Conservation (phyloP, 192 early-diverging fungal genomes). For the Funneliformis geosporum region DNA sequence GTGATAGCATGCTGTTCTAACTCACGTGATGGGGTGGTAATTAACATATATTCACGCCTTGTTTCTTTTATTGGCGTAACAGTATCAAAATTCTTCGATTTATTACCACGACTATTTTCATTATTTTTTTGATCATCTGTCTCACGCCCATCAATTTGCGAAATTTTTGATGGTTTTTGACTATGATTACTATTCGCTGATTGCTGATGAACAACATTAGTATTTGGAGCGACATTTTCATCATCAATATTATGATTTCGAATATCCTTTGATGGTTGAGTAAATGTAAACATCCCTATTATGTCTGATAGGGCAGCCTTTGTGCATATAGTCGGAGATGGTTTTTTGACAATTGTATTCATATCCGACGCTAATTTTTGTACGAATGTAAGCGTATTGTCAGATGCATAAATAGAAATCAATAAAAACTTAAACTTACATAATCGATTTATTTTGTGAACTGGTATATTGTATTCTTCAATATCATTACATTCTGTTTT, state of each 20-base stretch:
- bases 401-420: not conserved
- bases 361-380: not conserved
- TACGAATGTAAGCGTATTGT: not conserved
- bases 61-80: constrained; percentile 22
- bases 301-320: constrained; percentile 26
- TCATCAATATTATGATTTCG: not conserved
- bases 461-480: not conserved
- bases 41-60: constrained; percentile 16
- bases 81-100: not conserved
- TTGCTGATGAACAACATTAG: not conserved
- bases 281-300: constrained; percentile 23
- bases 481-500: not conserved
- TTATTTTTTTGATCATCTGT: not conserved
- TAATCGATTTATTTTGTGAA: not conserved
- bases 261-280: constrained; percentile 4
- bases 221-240: not conserved
- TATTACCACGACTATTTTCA: not conserved
- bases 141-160: not conserved
- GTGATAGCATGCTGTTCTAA: not conserved
- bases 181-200: not conserved
- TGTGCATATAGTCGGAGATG: constrained; percentile 26
- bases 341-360: constrained; percentile 17
- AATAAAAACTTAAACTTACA: not conserved
- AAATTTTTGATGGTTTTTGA: not conserved
- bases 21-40: not conserved